phyloP scores from a whole-genome alignment of 129 eudicot genomes.

The Rutidosis leptorrhynchoides region DNA sequence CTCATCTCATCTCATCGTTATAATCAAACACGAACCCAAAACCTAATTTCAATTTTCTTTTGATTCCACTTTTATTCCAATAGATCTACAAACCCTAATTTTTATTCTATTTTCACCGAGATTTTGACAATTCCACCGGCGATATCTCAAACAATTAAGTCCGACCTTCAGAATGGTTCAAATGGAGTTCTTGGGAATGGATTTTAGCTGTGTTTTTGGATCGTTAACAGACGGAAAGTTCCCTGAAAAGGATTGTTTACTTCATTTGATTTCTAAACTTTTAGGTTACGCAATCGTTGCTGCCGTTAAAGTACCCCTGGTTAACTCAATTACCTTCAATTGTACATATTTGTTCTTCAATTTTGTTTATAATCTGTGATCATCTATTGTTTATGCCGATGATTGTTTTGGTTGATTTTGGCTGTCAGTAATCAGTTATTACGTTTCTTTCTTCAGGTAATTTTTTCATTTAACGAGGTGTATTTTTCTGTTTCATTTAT shows the following conservation, averaged over 20 bases:
- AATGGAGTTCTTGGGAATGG: conserved; percentile 81
- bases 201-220: conserved; percentile 67
- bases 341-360: not conserved
- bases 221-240: conserved; percentile 55
- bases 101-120: conserved; percentile 19
- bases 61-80: no score
- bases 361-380: no score
- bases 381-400: no score
- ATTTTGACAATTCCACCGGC: conserved; percentile 18
- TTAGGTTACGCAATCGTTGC: conserved; percentile 90
- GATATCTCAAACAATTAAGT: conserved; percentile 14
- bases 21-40: no score
- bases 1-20: no score
- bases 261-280: conserved; percentile 83
- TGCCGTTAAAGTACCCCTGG: conserved; percentile 95
- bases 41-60: no score
- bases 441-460: no score
- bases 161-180: conserved; percentile 37
- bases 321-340: conserved; percentile 1
- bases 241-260: conserved; percentile 79
- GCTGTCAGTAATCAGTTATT: no score
- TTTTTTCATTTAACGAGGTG: no score
- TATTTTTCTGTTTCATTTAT: no score
- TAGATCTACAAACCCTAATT: no score
- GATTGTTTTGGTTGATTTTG: no score